phyloP scores from a whole-genome alignment of 495 filamentous ascomycete species.

The Hypoxylon fragiforme region DNA sequence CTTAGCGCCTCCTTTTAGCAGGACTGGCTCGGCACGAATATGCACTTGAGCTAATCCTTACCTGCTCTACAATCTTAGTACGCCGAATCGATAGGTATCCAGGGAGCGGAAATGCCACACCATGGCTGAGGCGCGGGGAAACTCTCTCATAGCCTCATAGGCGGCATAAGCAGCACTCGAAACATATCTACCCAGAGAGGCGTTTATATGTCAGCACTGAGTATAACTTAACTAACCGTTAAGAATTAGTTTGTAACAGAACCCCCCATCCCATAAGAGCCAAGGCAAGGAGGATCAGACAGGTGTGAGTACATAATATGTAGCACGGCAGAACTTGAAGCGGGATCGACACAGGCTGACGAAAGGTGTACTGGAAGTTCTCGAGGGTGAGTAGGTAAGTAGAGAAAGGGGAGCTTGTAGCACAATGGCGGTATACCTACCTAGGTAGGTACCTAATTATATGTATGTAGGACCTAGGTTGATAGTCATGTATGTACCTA shows the following conservation, averaged over 20 bases:
- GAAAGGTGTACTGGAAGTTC: too few relatives aligned
- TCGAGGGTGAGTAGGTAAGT: background rate
- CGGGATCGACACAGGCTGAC: conserved; percentile 19
- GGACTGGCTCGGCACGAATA: background rate
- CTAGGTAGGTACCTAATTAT: too few relatives aligned
- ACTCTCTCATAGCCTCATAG: background rate
- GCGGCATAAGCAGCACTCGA: background rate
- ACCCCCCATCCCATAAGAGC: background rate
- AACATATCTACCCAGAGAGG: background rate
- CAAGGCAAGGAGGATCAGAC: conserved; percentile 28
- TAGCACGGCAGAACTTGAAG: conserved; percentile 18
- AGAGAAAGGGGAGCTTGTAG: conserved; percentile 12
- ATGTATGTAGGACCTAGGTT: too few relatives aligned
- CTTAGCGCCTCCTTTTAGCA: conserved; percentile 5
- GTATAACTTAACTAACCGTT: too few relatives aligned
- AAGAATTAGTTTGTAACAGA: conserved; percentile 1
- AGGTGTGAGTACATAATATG: conserved; percentile 15
- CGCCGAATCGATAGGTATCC: too few relatives aligned
- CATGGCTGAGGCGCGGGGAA: background rate
- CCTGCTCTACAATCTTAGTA: too few relatives aligned
- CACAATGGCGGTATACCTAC: conserved; percentile 20
- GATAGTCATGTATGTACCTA: background rate
- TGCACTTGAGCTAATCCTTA: background rate
- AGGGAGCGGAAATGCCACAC: conserved; percentile 3
- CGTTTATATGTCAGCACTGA: conserved; percentile 6